phyloP scores from a whole-genome alignment of 73 alveolate genomes.

The Paramecium octaurelia region DNA sequence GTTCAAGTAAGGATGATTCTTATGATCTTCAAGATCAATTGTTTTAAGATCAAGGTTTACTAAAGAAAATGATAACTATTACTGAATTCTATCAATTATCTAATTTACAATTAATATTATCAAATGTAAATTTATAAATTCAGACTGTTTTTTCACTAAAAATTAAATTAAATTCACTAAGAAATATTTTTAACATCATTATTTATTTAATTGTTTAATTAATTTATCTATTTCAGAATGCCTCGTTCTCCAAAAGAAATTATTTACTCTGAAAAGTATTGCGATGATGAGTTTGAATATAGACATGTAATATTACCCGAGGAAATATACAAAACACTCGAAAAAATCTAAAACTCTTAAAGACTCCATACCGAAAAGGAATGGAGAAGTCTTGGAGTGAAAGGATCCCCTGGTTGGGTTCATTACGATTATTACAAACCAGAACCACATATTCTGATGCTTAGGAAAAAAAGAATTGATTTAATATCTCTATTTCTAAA shows the following conservation, averaged over 20 bases:
- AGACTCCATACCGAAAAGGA: conserved; percentile 85
- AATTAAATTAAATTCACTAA: neutral
- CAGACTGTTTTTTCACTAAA: neutral
- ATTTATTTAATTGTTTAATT: neutral
- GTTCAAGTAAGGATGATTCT: too few species aligned
- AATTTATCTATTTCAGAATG: conserved; percentile 45
- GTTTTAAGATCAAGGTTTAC: too few species aligned
- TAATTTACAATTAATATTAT: neutral
- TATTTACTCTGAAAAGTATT: conserved; percentile 82
- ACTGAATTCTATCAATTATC: too few species aligned
- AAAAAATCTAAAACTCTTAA: conserved; percentile 70
- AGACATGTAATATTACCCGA: conserved; percentile 83
- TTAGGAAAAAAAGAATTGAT: conserved; percentile 33
- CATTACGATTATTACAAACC: conserved; percentile 83
- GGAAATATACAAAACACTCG: conserved; percentile 73
- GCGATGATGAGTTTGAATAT: conserved; percentile 77
- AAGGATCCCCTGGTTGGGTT: conserved; percentile 94
- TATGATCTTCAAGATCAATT: too few species aligned
- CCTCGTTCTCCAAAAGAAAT: conserved; percentile 87
- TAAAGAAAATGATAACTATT: too few species aligned
- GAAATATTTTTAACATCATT: neutral
- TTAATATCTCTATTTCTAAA: neutral
- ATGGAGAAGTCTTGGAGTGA: conserved; percentile 96
- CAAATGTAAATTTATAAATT: neutral
- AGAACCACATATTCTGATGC: conserved; percentile 56